Base-by-base conservation (phyloP, 129 eudicot genomes). In the Smallanthus sonchifolius region DNA sequence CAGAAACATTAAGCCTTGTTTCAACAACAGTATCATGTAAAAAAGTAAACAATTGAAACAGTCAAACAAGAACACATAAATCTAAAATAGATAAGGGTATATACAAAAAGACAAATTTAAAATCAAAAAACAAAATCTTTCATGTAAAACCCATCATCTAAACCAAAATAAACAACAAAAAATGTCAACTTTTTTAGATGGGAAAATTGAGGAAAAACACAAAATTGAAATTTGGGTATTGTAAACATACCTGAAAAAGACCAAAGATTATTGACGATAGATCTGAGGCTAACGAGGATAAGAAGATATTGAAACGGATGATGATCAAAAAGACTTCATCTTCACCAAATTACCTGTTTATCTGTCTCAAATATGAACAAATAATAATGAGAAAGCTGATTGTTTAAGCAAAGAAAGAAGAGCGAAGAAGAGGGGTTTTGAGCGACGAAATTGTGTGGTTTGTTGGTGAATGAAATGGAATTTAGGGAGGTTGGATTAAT, bases 361-460 rank as follows among this genome's bases (percentile, higher is more conserved):
- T 51, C 28, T 55, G 16, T 28, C 7, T 11, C 51, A 45, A 11
- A 37, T 37, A 37, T 11, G 36, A 16, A 6, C 49, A 7, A 17
- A 13, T 14, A 49, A 49, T 0, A 7, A 16, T 65, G 44, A 45
- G 69, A 30, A 28, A 13, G 34, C 38, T 30, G 80, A 51, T n/a
- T n/a, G 57, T n/a, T 51, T n/a, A 70, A 70, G 77, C 72, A 78
- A 61, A 70, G 45, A 42, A 42, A 42, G 66, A 7, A 39, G 65
- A 60, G n/a, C 8, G 37, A 35, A 63, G 45, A 70, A 69, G 69
- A 72, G 67, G 45, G 59, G 70, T 63, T 78, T 78, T 78, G 44
- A 16, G 17, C 67, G 69, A 76, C 60, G 68, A 67, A 67, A 67
- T 56, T 56, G 80, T 76, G 61, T 51, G 73, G 32, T 75, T 75